These are phyloP conservation scores for Suillus subluteus DNA, from an alignment of 768 basidiomycete species.

Conservation along the genomic window DNA sequence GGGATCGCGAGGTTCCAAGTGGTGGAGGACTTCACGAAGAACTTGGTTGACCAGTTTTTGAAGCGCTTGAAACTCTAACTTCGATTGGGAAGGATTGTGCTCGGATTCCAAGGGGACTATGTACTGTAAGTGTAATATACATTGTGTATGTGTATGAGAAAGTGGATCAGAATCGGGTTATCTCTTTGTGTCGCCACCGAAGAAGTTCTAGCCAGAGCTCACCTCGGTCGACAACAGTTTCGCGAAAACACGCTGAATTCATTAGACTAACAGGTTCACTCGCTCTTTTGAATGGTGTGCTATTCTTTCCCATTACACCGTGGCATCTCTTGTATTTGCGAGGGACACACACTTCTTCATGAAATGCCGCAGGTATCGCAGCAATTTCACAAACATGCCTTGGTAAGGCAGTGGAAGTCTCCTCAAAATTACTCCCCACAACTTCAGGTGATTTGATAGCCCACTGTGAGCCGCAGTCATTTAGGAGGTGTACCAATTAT, in stretches of 20 bases:
- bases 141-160: neutral
- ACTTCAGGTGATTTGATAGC: neutral
- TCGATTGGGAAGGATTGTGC: neutral
- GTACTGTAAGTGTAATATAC: neutral
- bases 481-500: too few relatives aligned
- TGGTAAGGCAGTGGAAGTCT: neutral
- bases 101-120: neutral
- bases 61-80: slow-evolving; percentile 5
- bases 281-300: neutral
- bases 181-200: neutral
- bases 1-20: slow-evolving; percentile 5
- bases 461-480: neutral
- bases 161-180: neutral
- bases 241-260: neutral
- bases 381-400: neutral
- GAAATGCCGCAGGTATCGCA: neutral
- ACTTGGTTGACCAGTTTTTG: neutral
- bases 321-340: neutral
- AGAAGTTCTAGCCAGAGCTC: neutral
- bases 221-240: neutral
- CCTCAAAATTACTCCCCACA: neutral
- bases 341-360: neutral
- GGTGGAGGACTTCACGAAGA: neutral
- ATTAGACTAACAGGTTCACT: neutral
- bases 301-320: neutral